phyloP scores from a whole-genome alignment of 164 flowering plant species.

The Annona squamosa region DNA sequence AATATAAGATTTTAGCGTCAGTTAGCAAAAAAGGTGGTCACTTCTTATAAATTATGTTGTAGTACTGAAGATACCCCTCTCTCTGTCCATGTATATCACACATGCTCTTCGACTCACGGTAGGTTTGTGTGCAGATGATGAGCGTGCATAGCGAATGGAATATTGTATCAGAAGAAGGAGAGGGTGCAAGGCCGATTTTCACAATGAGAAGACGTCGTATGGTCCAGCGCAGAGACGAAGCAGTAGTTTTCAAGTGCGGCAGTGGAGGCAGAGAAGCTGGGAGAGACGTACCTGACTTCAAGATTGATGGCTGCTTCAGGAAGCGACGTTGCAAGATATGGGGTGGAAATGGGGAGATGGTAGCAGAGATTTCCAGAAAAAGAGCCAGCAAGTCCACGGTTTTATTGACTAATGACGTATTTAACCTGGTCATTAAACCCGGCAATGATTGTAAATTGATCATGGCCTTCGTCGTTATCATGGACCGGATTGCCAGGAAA shows the following conservation, averaged over 20 bases:
- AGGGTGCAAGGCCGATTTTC: constrained; percentile 21
- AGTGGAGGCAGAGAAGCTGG: not conserved
- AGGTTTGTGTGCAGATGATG: constrained; percentile 22
- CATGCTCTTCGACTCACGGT: too few species aligned
- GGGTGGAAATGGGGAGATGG: constrained; percentile 26
- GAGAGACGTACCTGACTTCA: constrained; percentile 21
- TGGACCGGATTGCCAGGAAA: constrained; percentile 51
- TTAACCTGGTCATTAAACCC: constrained; percentile 37
- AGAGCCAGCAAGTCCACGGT: constrained; percentile 32
- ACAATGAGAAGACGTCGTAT: constrained; percentile 34
- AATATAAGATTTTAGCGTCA: too few species aligned
- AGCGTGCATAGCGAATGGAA: constrained; percentile 54
- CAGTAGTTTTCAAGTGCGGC: constrained; percentile 30
- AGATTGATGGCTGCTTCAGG: constrained; percentile 41
- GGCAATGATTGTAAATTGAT: constrained; percentile 34
- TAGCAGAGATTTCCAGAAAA: constrained; percentile 45
- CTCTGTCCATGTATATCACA: too few species aligned
- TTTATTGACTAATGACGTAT: constrained; percentile 45
- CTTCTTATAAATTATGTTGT: too few species aligned
- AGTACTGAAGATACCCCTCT: too few species aligned
- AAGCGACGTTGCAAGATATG: constrained; percentile 35
- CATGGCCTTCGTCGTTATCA: constrained; percentile 53
- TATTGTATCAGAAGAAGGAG: constrained; percentile 36
- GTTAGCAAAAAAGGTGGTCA: too few species aligned
- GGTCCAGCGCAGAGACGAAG: constrained; percentile 20